A percentile compares a stretch with the other conserved stretches of the same genome.
Conservation (phyloP, 768 basidiomycete genomes). For the Dendrothele bispora region DNA sequence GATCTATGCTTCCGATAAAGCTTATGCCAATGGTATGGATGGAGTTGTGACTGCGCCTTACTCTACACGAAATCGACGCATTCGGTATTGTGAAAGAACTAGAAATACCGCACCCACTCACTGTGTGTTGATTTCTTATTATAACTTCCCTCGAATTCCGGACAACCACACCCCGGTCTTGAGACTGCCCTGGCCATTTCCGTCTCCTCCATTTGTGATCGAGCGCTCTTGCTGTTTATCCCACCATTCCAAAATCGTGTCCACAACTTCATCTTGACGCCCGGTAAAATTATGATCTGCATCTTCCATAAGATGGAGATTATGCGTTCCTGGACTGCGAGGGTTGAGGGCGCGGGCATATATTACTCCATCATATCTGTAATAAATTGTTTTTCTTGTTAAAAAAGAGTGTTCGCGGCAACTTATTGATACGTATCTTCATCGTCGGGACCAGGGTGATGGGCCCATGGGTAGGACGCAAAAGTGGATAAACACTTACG, state of each 20-base stretch:
- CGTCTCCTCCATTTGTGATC: no score
- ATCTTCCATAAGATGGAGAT: slow-evolving; percentile 65
- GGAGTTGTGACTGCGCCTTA: no score
- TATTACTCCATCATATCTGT: slow-evolving; percentile 70
- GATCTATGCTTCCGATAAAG: no score
- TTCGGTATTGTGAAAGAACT: no score
- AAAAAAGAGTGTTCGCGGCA: no score
- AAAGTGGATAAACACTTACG: slow-evolving; percentile 43
- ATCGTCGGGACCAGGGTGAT: neutral
- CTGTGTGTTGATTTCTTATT: no score
- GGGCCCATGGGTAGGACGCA: neutral
- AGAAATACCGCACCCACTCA: no score
- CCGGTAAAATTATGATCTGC: slow-evolving; percentile 82
- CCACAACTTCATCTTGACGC: slow-evolving; percentile 66
- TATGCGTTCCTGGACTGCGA: slow-evolving; percentile 68
- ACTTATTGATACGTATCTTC: no score
- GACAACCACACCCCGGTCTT: slow-evolving; percentile 66
- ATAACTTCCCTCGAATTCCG: slow-evolving; percentile 51
- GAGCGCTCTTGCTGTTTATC: slow-evolving; percentile 41
- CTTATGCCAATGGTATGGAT: no score
- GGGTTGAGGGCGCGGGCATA: slow-evolving; percentile 61
- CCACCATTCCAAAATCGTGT: slow-evolving; percentile 71
- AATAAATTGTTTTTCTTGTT: neutral
- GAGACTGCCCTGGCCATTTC: no score
- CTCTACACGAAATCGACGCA: no score